Base-by-base conservation (phyloP, 129 eudicot species). In the Flaveria bidentis region DNA sequence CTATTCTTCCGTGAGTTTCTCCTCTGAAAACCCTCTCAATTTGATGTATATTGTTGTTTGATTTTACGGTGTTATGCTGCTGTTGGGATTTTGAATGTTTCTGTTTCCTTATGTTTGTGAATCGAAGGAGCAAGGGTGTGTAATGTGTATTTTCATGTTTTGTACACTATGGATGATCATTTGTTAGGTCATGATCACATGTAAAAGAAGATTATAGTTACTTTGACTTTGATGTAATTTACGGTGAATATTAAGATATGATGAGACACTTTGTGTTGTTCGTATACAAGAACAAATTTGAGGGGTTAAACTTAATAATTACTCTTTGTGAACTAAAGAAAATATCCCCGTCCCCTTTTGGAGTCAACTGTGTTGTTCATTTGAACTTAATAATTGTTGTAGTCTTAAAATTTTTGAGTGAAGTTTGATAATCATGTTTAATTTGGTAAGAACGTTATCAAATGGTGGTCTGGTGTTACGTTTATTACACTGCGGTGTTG, bases 1-100 rank as follows among this genome's bases (percentile, higher is more conserved):
- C 88, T 7, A 72, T 88, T 53, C 84, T 88, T 46, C 88, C 98
- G 98, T 93, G 70, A 88, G 92, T 85, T 25, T 75, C 26, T 80
- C 10, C 44, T 67, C 0, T 39, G 9, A 1, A 61, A 69, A 41
- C 51, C 60, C 25, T 71, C 56, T 76, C 41, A 16, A 22, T 33
- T 28, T 41, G 39, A 55, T n/a, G 8, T 78, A 62, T 47, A 5
- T 71, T 20, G 18, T 71, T 33, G 23, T 69, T 52, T 72, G 18
- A 57, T 56, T 55, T 25, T 14, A 49, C 16, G 7, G 9, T 57
- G 3, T 67, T 16, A 22, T 76, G 67, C 22, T 78, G 15, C 4
- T 45, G 70, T 42, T 57, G 17, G 44, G 45, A 57, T 57, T 77
- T 53, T 76, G 42, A 49, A 6, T 28, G 28, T 75, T 17, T 5